Conservation (phyloP, 257 asterid genomes). For the Phtheirospermum japonicum region DNA sequence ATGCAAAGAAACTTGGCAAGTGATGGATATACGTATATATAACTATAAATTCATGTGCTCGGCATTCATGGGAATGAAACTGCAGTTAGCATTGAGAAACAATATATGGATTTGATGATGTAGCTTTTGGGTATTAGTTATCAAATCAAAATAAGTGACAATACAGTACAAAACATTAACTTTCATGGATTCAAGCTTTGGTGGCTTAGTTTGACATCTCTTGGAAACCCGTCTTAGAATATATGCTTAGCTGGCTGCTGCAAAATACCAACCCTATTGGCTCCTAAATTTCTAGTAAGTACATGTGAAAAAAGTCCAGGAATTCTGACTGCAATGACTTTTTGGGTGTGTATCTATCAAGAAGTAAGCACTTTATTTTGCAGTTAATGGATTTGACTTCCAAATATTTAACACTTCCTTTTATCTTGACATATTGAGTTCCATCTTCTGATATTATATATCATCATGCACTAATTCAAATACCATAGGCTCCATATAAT, state of each 20-base stretch:
- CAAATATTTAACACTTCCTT: not conserved
- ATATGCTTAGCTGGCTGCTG: conserved; percentile 20
- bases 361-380: conserved; percentile 10
- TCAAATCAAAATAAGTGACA: conserved; percentile 8
- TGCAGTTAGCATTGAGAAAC: conserved; percentile 23
- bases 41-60: conserved; percentile 11
- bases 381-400: not conserved
- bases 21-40: conserved; percentile 10
- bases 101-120: conserved; percentile 19
- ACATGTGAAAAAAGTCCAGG: not conserved
- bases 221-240: conserved; percentile 9
- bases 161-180: conserved; percentile 1
- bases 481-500: conserved; percentile 30
- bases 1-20: not conserved
- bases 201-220: conserved; percentile 9
- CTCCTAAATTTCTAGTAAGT: conserved; percentile 17
- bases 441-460: conserved; percentile 23
- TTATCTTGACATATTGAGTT: not conserved
- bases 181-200: conserved; percentile 16
- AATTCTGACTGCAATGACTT: conserved; percentile 19
- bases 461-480: conserved; percentile 26
- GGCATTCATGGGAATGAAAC: conserved; percentile 18
- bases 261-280: conserved; percentile 1
- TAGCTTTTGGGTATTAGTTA: conserved; percentile 17
- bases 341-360: conserved; percentile 8